Conservation (phyloP, 2,329 filamentous ascomycete genomes). For the Graphilbum ipis-grandicollis region DNA sequence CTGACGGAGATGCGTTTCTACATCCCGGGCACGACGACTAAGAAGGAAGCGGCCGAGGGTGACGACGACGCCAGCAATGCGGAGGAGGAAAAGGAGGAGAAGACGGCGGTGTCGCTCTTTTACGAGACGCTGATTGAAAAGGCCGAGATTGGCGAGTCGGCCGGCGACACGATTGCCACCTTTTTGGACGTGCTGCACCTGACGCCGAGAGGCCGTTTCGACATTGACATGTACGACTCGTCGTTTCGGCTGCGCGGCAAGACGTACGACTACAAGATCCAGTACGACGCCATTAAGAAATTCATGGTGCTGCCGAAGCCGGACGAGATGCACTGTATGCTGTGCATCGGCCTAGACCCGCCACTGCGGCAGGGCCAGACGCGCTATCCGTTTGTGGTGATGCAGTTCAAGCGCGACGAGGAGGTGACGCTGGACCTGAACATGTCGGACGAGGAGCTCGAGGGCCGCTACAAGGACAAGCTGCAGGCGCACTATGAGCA, state of each 20-base stretch:
- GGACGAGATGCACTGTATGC: conserved; percentile 91
- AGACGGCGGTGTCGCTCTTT: conserved; percentile 92
- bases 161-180: conserved; percentile 94
- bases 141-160: conserved; percentile 96
- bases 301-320: conserved; percentile 97
- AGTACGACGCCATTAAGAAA: conserved; percentile 95
- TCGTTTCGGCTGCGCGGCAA: conserved; percentile 96
- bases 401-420: conserved; percentile 97
- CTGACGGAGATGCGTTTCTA: conserved; percentile 98
- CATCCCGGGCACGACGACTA: conserved; percentile 77
- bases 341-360: conserved; percentile 86
- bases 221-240: conserved; percentile 98
- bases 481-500: conserved; percentile 81
- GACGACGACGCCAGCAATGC: conserved; percentile 50
- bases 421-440: conserved; percentile 94
- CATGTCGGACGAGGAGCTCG: conserved; percentile 76
- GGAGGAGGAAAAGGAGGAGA: conserved; percentile 77
- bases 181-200: conserved; percentile 95
- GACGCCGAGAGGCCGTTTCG: conserved; percentile 95
- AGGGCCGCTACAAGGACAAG: conserved; percentile 76
- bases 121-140: conserved; percentile 97
- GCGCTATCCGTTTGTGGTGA: conserved; percentile 92
- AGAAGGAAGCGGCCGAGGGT: conserved; percentile 56
- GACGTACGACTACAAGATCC: conserved; percentile 99
- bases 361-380: conserved; percentile 94